A percentile compares a stretch with the other conserved stretches of the same genome.
phyloP scores from a whole-genome alignment of 306 rosid species.

The Argentina anserina region DNA sequence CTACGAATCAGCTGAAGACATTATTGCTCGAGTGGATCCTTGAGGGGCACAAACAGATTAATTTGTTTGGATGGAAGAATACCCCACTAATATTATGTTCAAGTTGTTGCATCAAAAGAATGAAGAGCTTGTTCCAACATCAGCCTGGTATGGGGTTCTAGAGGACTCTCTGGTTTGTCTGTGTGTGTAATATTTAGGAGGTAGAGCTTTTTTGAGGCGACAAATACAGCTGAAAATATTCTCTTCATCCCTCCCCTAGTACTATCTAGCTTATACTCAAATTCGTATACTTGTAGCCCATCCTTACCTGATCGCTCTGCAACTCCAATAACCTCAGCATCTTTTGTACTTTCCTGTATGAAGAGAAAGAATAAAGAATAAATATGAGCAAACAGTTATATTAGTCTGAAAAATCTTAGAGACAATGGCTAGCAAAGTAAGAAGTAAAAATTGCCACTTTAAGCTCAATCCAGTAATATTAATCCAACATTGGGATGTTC shows the following conservation, averaged over 20 bases:
- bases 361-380: slow-evolving; percentile 4
- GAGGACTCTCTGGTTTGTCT: slow-evolving; percentile 83
- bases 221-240: slow-evolving; percentile 85
- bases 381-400: neutral
- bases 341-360: slow-evolving; percentile 80
- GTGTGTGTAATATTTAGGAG: slow-evolving; percentile 70
- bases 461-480: slow-evolving; percentile 7
- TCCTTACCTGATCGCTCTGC: slow-evolving; percentile 66
- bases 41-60: slow-evolving; percentile 8
- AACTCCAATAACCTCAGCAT: slow-evolving; percentile 58
- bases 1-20: neutral
- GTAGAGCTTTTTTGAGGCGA: slow-evolving; percentile 81
- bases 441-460: neutral
- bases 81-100: slow-evolving; percentile 8
- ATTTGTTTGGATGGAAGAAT: neutral
- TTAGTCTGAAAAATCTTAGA: neutral
- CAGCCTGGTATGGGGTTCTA: slow-evolving; percentile 40
- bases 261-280: slow-evolving; percentile 74
- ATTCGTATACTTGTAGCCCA: slow-evolving; percentile 69
- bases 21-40: slow-evolving; percentile 7
- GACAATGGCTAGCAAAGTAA: neutral
- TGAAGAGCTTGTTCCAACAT: slow-evolving; percentile 48
- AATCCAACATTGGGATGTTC: neutral
- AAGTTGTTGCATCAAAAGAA: slow-evolving; percentile 44
- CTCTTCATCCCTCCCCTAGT: slow-evolving; percentile 86